Conservation (phyloP, 2,329 filamentous ascomycete species). For the Colletotrichum viniferum region DNA sequence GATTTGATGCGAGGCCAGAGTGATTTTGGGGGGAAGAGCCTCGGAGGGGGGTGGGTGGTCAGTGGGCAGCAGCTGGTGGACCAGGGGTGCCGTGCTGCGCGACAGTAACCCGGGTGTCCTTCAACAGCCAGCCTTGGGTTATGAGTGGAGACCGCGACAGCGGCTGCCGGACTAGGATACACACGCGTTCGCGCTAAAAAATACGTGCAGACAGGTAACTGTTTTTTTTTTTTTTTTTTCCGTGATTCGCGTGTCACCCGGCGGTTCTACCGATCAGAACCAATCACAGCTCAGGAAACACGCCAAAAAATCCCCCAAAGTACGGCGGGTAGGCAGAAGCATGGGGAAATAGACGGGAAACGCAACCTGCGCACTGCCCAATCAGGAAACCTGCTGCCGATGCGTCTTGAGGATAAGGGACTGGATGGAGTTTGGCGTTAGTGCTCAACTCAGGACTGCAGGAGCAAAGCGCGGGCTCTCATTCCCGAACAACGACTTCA, state of each 20-base stretch:
- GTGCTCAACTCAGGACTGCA: not conserved
- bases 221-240: not conserved
- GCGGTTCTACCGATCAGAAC: not conserved
- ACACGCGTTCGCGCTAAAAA: constrained; percentile 25
- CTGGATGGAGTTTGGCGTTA: not conserved
- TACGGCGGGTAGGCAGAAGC: not conserved
- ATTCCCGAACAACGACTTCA: not conserved
- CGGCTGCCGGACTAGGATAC: not conserved
- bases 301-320: not conserved
- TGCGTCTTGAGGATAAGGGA: not conserved
- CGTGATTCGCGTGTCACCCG: not conserved
- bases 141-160: not conserved
- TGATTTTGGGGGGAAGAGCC: constrained; percentile 28
- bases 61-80: not conserved
- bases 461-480: not conserved
- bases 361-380: not conserved
- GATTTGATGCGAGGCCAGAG: constrained; percentile 46
- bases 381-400: not conserved
- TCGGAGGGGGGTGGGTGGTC: not conserved
- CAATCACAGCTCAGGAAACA: not conserved
- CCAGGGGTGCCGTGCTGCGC: not conserved
- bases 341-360: not conserved
- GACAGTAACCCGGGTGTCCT: not conserved
- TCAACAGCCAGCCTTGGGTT: not conserved
- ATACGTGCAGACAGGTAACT: constrained; percentile 15